Evolutionary conservation across 176 grass and related monocot species (phyloP).

Genomic region (Lolium perenne): DNA sequence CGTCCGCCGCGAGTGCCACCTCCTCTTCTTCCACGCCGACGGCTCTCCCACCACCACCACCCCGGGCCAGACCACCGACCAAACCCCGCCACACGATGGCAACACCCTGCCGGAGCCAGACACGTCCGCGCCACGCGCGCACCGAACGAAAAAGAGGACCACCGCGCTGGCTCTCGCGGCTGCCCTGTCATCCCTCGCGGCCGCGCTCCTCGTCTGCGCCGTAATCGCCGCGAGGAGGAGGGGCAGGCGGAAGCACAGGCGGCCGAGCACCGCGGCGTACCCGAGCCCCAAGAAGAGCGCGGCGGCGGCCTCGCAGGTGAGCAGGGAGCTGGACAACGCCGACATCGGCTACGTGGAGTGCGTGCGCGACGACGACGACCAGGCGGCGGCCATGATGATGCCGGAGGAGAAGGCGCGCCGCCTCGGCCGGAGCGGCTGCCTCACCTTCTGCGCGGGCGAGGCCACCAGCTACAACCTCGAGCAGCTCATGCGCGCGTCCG

Average conservation of each 20-base stretch:
- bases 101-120: constrained; percentile 46
- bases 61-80: constrained; percentile 47
- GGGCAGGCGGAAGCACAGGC: constrained; percentile 49
- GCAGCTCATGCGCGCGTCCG: constrained; percentile 94
- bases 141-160: constrained; percentile 36
- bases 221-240: constrained; percentile 54
- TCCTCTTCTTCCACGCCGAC: constrained; percentile 69
- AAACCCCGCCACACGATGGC: constrained; percentile 27
- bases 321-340: constrained; percentile 41
- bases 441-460: constrained; percentile 89
- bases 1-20: constrained; percentile 74
- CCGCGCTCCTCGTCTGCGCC: constrained; percentile 53
- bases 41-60: constrained; percentile 21
- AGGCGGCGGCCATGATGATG: constrained; percentile 65
- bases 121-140: constrained; percentile 53
- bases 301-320: constrained; percentile 26
- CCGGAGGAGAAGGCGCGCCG: constrained; percentile 79
- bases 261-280: constrained; percentile 51
- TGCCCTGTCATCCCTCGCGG: constrained; percentile 39
- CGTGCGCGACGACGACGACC: constrained; percentile 58
- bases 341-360: constrained; percentile 56
- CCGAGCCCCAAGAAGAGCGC: constrained; percentile 64
- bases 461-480: constrained; percentile 73
- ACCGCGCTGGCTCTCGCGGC: constrained; percentile 39
- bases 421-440: constrained; percentile 83